Percentiles rank a stretch among this genome's conserved stretches.
phyloP scores from a whole-genome alignment of 2,329 filamentous ascomycete genomes.

The Ilyonectria sp. region DNA sequence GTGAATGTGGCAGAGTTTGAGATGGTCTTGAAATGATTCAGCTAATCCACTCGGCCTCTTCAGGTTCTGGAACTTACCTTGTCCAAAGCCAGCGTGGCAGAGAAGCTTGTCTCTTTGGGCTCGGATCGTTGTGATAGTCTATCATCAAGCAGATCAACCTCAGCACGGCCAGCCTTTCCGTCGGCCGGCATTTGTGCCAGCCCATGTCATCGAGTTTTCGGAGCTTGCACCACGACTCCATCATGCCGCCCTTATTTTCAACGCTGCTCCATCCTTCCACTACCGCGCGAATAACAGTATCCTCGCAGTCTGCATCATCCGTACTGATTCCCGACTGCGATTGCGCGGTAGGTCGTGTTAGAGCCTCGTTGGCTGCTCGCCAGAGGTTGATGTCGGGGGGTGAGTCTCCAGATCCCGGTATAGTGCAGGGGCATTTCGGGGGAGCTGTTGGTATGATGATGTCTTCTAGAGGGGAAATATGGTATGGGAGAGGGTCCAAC shows the following conservation, averaged over 20 bases:
- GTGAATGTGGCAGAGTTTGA: slow-evolving; percentile 46
- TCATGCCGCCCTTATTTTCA: slow-evolving; percentile 43
- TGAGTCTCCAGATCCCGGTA: background rate
- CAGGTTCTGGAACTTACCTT: slow-evolving; percentile 33
- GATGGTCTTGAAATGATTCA: slow-evolving; percentile 41
- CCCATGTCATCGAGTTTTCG: slow-evolving; percentile 45
- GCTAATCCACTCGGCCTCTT: rapidly evolving
- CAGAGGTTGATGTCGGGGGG: slow-evolving; percentile 24
- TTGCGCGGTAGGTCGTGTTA: slow-evolving; percentile 28
- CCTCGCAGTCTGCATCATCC: slow-evolving; percentile 40
- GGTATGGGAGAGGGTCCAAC: background rate
- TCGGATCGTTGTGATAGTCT: slow-evolving; percentile 45
- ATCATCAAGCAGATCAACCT: slow-evolving; percentile 43
- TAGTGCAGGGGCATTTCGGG: background rate
- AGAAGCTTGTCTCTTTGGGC: slow-evolving; percentile 28
- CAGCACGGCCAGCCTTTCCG: slow-evolving; percentile 44
- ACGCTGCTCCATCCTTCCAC: slow-evolving; percentile 50
- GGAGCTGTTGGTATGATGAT: background rate
- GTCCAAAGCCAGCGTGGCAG: slow-evolving; percentile 47
- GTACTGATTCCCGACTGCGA: slow-evolving; percentile 21
- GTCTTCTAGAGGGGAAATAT: background rate
- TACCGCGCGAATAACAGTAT: slow-evolving; percentile 43
- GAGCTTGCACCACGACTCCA: slow-evolving; percentile 46
- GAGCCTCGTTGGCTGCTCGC: slow-evolving; percentile 44
- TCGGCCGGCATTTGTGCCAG: slow-evolving; percentile 33